Conservation (phyloP, 116 monocot genomes). For the Posidonia oceanica region DNA sequence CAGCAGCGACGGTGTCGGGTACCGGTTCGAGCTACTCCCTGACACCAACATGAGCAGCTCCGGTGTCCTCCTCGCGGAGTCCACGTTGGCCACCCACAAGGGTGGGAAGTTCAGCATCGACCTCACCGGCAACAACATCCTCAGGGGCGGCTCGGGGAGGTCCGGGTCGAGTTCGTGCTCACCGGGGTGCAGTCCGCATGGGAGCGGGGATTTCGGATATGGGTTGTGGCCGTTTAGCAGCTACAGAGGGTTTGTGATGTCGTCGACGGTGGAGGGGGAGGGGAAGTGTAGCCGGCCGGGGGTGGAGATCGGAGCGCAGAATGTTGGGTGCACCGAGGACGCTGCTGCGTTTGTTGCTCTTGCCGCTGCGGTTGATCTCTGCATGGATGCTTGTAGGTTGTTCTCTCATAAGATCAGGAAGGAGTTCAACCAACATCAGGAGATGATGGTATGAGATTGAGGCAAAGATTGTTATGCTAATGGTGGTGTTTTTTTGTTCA, state of each 20-base stretch:
- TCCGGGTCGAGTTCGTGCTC: slow-evolving; percentile 13
- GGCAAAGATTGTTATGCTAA: neutral
- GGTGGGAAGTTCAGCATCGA: slow-evolving; percentile 83
- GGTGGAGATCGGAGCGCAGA: slow-evolving; percentile 73
- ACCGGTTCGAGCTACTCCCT: slow-evolving; percentile 57
- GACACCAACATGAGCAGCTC: slow-evolving; percentile 23
- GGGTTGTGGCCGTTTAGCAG: slow-evolving; percentile 43
- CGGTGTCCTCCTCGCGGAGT: slow-evolving; percentile 58
- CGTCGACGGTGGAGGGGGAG: slow-evolving; percentile 70
- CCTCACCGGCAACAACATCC: slow-evolving; percentile 28
- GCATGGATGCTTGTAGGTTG: slow-evolving; percentile 23
- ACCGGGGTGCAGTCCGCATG: slow-evolving; percentile 55
- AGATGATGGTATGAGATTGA: neutral
- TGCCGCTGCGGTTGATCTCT: slow-evolving; percentile 23
- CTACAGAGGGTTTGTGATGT: slow-evolving; percentile 94
- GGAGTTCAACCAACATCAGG: slow-evolving; percentile 11
- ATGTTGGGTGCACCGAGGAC: slow-evolving; percentile 77
- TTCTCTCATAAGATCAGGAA: slow-evolving; percentile 24
- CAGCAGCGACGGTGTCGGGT: slow-evolving; percentile 44
- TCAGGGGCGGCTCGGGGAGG: slow-evolving; percentile 3
- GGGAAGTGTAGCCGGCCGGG: slow-evolving; percentile 37
- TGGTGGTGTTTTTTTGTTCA: too few species aligned
- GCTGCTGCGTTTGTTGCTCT: slow-evolving; percentile 25
- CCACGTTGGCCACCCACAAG: slow-evolving; percentile 38
- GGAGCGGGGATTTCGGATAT: slow-evolving; percentile 59